Evolutionary conservation across 768 basidiomycete genomes (phyloP).

Genomic region (Lactifluus pinguis): DNA sequence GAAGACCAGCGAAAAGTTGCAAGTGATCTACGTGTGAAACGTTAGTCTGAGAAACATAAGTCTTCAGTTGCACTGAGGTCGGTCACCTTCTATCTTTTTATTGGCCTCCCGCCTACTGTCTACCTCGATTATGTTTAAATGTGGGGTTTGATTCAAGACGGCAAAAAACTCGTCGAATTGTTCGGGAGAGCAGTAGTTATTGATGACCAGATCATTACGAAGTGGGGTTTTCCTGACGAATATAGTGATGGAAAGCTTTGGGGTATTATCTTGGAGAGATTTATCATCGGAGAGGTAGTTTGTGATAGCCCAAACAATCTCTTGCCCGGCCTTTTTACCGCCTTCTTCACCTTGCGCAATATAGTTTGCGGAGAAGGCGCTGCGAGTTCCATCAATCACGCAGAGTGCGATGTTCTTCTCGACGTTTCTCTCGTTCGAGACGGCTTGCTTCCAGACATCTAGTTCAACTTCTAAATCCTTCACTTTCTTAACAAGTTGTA

Average conservation of each 20-base stretch:
- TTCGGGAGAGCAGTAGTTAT: not conserved
- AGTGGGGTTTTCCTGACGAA: slow-evolving; percentile 9
- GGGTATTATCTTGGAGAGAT: not conserved
- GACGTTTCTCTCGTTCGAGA: not conserved
- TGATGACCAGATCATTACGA: slow-evolving; percentile 3
- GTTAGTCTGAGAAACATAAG: not conserved
- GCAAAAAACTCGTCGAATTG: slow-evolving; percentile 13
- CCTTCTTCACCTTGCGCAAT: slow-evolving; percentile 5
- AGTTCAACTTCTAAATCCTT: slow-evolving; percentile 17
- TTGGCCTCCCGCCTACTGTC: slow-evolving; percentile 6
- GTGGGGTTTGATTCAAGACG: slow-evolving; percentile 9
- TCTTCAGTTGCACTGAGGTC: too few species aligned
- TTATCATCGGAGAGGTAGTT: not conserved
- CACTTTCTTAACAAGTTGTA: slow-evolving; percentile 7
- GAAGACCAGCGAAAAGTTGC: slow-evolving; percentile 9
- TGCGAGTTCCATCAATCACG: slow-evolving; percentile 17
- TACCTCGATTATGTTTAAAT: slow-evolving; percentile 14
- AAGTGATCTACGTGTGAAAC: slow-evolving; percentile 5
- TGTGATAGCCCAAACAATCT: not conserved
- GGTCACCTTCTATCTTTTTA: slow-evolving; percentile 14
- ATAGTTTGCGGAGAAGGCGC: slow-evolving; percentile 7
- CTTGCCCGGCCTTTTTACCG: slow-evolving; percentile 14
- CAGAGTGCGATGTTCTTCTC: slow-evolving; percentile 7
- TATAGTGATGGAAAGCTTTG: slow-evolving; percentile 7
- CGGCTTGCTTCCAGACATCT: slow-evolving; percentile 16